Base-by-base conservation (phyloP, 495 filamentous ascomycete species). In the Monascus purpureus region DNA sequence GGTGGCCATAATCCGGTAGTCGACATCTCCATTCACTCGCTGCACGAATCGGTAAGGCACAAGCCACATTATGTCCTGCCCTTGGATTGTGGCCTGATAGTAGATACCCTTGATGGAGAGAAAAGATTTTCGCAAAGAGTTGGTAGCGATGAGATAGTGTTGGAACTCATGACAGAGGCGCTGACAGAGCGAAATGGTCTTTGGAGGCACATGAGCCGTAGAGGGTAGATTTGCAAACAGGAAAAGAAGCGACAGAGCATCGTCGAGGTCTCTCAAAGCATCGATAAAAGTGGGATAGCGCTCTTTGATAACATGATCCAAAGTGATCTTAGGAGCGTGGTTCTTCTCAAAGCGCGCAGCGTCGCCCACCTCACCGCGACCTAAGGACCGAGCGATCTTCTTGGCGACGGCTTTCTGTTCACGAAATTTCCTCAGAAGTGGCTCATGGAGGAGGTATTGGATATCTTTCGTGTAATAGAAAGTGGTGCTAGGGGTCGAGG, bases 381-480 rank as follows among this genome's bases (percentile, higher is more conserved):
- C 90, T 29, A 97, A 72, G 6, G 85, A 90, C 38, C 76, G 73
- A 16, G 77, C 78, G 43, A 97, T 94, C 71, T 96, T 97, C 70
- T 95, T 97, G 34, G 86, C 82, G 34, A 96, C 70, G 0, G 79
- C 65, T 63, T 96, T 96, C 58, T 96, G 90, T 25, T 97, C 90
- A 45, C 90, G 79, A 66, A 96, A 96, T 53, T 93, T 95, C 42
- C 73, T 66, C 8, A 97, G 69, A n/a, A 97, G 68, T 9, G 92
- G 90, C 55, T 97, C 90, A 55, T 97, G 90, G 31, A 95, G 77
- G 16, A 97, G 75, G 43, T 93, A 97, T 57, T 94, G 86, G 47
- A 97, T 93, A 51, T 97, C 90, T 65, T 90, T 93, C 45, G 87
- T 82, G 65, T 97, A 97, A 71, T 97, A 97, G 64, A 94, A 97